Percentiles rank a stretch among this genome's conserved stretches.
phyloP scores from a whole-genome alignment of 352 stramenopile species.

The Vaucheria bursata region DNA sequence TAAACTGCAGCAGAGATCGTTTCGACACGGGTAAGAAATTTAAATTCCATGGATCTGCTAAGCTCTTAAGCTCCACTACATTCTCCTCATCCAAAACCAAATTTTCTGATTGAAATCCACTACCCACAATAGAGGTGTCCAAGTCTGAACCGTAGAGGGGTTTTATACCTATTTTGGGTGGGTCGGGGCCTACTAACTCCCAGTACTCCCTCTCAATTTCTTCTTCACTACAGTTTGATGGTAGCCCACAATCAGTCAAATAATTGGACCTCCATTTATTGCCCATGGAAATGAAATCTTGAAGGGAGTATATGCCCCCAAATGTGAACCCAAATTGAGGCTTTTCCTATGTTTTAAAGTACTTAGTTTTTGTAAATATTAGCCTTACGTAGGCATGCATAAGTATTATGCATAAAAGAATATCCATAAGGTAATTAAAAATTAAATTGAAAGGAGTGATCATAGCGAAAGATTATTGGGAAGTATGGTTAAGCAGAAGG shows the following conservation, averaged over 20 bases:
- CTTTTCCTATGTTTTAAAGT: background rate
- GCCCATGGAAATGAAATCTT: slow-evolving; percentile 67
- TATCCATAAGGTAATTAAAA: background rate
- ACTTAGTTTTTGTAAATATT: background rate
- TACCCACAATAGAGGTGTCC: slow-evolving; percentile 68
- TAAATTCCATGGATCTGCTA: slow-evolving; percentile 94
- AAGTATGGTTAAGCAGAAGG: background rate
- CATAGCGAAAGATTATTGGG: background rate
- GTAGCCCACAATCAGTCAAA: slow-evolving; percentile 50
- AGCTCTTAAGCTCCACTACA: no score
- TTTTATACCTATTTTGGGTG: slow-evolving; percentile 22
- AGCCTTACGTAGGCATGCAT: background rate
- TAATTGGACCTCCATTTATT: slow-evolving; percentile 68
- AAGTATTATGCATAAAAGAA: background rate
- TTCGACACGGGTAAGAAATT: slow-evolving; percentile 92
- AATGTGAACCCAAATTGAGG: slow-evolving; percentile 23
- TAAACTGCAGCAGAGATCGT: slow-evolving; percentile 82
- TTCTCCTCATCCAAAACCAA: no score
- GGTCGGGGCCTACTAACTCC: slow-evolving; percentile 58
- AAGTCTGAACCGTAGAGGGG: slow-evolving; percentile 75
- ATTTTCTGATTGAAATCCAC: slow-evolving; percentile 69
- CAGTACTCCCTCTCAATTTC: slow-evolving; percentile 77
- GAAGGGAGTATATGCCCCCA: slow-evolving; percentile 24
- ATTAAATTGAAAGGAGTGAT: background rate
- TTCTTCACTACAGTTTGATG: slow-evolving; percentile 54